Evolutionary conservation across 768 basidiomycete genomes (phyloP), one percentile per base, ranked within the genome.

Genomic region (Xanthoconium stramineum): DNA sequence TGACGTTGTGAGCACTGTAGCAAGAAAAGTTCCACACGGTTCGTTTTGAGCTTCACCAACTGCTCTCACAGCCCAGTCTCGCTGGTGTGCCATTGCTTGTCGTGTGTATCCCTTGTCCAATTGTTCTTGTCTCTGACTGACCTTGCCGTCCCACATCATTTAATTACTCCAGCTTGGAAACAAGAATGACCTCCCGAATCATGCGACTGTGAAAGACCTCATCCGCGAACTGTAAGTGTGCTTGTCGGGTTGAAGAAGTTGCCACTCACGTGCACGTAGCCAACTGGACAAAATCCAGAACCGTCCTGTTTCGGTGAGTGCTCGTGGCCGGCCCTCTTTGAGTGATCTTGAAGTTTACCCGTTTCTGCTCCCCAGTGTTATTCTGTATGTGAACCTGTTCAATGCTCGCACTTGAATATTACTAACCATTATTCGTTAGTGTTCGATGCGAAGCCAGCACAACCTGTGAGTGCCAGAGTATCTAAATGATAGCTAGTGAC

Each of bases 361-460:
- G 6, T 14, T 28, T 12, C 13, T 24, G 53, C 53, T 14, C 20
- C 50, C 15, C 56, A 91, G 89, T 91, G 89, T 63, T 92, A 91
- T 67, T 91, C 89, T 60, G 89, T 91, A 72, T 56, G 84, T 63
- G 33, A 50, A 28, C 5, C 11, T 6, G 11, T 35, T 33, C 38
- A 3, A 29, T 40, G 24, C n/a, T 49, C 33, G 36, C 36, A 44
- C 46, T 10, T 48, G 10, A 8, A 33, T 36, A 6, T 44, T 15
- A 24, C 57, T 54, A 42, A 58, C 28, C 33, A 37, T 36, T 24
- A 14, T 47, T 24, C 45, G 47, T 1, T 63, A 97, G 94, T 96
- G 94, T 69, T 97, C 93, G 3, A 95, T 96, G 88, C 95, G 94
- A 73, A 94, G 86, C 65, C 89, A 91, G 71, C 93, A 97, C 71